These are phyloP conservation scores for Hebeloma cylindrosporum DNA, from an alignment of 768 basidiomycete genomes.

Conservation along the genomic window DNA sequence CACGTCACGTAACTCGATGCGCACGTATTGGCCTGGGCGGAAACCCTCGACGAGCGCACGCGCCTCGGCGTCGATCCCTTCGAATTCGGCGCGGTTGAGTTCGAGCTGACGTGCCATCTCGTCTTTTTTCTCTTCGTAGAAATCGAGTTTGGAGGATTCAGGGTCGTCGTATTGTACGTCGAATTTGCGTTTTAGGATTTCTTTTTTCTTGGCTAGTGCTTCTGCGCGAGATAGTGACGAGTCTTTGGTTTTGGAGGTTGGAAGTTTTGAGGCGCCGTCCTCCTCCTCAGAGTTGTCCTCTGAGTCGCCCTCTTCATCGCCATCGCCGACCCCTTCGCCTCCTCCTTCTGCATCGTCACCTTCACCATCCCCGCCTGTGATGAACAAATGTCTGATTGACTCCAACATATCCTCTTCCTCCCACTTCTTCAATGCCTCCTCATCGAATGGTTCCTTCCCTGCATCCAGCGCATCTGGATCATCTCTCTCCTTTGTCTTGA, in stretches of 20 bases:
- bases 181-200: constrained; percentile 89
- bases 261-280: constrained; percentile 30
- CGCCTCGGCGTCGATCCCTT: constrained; percentile 69
- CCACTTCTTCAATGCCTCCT: constrained; percentile 68
- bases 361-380: constrained; percentile 64
- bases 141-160: constrained; percentile 74
- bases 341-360: constrained; percentile 38
- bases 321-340: constrained; percentile 44
- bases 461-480: constrained; percentile 64
- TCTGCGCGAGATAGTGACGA: constrained; percentile 43
- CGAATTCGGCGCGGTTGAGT: constrained; percentile 85
- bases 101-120: constrained; percentile 84
- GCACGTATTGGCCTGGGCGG: constrained; percentile 88
- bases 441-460: constrained; percentile 59
- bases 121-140: constrained; percentile 90
- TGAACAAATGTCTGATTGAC: constrained; percentile 84
- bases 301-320: constrained; percentile 33
- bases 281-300: constrained; percentile 32
- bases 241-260: constrained; percentile 14
- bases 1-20: constrained; percentile 81
- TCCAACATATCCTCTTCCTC: constrained; percentile 83
- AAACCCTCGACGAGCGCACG: constrained; percentile 88
- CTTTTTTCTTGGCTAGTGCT: constrained; percentile 83
- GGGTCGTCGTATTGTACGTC: constrained; percentile 96
- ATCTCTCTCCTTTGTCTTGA: constrained; percentile 40